These are phyloP conservation scores for Starmera caribaea DNA, from an alignment of 805 yeast species.

Conservation along the genomic window DNA sequence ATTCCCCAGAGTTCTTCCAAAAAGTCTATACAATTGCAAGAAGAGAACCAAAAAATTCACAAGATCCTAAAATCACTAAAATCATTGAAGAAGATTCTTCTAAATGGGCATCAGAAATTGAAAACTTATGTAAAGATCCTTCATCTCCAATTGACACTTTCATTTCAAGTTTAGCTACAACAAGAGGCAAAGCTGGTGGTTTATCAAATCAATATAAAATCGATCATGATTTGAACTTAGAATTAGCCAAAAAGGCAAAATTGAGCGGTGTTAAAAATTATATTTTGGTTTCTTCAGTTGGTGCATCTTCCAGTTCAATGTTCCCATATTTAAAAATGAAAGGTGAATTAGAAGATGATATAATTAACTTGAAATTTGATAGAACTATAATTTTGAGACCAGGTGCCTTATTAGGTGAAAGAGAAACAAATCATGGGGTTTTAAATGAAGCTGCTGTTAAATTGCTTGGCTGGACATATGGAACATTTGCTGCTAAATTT, in stretches of 20 bases:
- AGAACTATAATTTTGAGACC: slow-evolving; percentile 71
- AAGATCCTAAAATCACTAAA: slow-evolving; percentile 22
- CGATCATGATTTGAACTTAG: slow-evolving; percentile 65
- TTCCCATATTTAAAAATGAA: slow-evolving; percentile 59
- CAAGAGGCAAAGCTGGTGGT: slow-evolving; percentile 63
- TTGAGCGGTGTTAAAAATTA: slow-evolving; percentile 57
- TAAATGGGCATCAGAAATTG: slow-evolving; percentile 39
- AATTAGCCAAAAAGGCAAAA: slow-evolving; percentile 65
- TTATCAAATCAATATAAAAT: slow-evolving; percentile 59
- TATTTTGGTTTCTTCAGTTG: slow-evolving; percentile 55
- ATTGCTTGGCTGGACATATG: slow-evolving; percentile 24
- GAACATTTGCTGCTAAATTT: slow-evolving; percentile 23
- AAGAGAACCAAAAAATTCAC: slow-evolving; percentile 16
- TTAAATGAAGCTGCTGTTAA: slow-evolving; percentile 22
- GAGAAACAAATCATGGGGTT: slow-evolving; percentile 34
- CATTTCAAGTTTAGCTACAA: slow-evolving; percentile 69
- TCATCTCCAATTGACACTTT: slow-evolving; percentile 27
- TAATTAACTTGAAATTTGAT: slow-evolving; percentile 55
- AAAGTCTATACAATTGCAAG: slow-evolving; percentile 44
- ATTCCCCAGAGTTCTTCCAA: slow-evolving; percentile 26
- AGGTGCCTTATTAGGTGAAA: slow-evolving; percentile 59
- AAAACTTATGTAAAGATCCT: slow-evolving; percentile 1
- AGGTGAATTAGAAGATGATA: slow-evolving; percentile 66
- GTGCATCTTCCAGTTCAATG: slow-evolving; percentile 51
- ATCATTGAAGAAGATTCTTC: slow-evolving; percentile 35